These are phyloP conservation scores for Diaporthe ilicicola DNA, from an alignment of 2,329 filamentous ascomycete species.

Conservation along the genomic window DNA sequence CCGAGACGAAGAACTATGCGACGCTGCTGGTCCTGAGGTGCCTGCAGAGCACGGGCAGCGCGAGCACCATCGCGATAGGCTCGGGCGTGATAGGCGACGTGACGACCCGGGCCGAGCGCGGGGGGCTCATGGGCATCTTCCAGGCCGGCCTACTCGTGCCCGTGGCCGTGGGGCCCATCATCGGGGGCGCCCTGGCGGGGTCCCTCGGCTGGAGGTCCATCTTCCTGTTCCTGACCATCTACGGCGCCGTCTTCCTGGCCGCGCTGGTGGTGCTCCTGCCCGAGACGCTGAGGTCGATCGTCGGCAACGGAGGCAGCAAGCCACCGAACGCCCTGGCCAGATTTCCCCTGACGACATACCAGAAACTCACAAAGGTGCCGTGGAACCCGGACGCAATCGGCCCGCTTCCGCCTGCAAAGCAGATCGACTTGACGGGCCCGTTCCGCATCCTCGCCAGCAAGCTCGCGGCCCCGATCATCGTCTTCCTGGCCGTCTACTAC, in stretches of 20 bases:
- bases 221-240: conserved; percentile 61
- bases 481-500: conserved; percentile 54
- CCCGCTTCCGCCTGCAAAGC: conserved; percentile 1
- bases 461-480: conserved; percentile 68
- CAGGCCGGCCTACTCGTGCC: conserved; percentile 56
- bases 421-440: conserved; percentile 84
- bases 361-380: conserved; percentile 34
- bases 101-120: conserved; percentile 68
- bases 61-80: conserved; percentile 66
- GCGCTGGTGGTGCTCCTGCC: conserved; percentile 54
- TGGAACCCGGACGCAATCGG: conserved; percentile 14
- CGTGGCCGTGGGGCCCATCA: conserved; percentile 50
- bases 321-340: conserved; percentile 41
- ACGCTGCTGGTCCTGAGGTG: conserved; percentile 62
- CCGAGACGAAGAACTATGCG: conserved; percentile 56
- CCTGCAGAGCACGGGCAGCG: conserved; percentile 66
- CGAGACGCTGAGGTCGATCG: conserved; percentile 51
- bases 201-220: conserved; percentile 59
- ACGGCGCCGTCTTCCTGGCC: conserved; percentile 43
- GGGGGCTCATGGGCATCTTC: conserved; percentile 64
- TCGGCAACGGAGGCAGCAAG: conserved; percentile 52
- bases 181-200: conserved; percentile 59
- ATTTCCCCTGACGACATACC: conserved; percentile 36
- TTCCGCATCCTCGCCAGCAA: conserved; percentile 83
- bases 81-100: conserved; percentile 70